Conservation (phyloP, 345 rosid species). For the Brassica napus region DNA sequence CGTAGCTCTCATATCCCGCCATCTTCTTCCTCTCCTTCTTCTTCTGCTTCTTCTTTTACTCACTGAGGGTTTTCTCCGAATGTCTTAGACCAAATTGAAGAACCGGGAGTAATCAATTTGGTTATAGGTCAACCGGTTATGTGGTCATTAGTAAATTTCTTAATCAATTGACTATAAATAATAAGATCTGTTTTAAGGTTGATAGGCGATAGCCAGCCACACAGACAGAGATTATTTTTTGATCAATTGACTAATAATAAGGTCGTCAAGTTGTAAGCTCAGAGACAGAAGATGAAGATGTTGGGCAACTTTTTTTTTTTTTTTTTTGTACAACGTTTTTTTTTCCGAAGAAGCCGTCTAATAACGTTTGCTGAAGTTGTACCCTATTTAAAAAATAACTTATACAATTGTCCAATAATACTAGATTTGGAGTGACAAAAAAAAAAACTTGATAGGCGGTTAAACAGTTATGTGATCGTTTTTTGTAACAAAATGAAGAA, state of each 20-base stretch:
- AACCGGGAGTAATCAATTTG: conserved; percentile 10
- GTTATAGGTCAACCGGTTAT: neutral
- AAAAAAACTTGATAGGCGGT: neutral
- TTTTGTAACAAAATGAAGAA: neutral
- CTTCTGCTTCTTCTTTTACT: neutral
- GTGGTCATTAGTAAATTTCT: neutral
- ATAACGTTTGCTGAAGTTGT: no score
- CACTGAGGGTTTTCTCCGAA: neutral
- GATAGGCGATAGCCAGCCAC: neutral
- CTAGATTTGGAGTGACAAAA: no score
- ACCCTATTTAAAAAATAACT: no score
- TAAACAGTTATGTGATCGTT: neutral
- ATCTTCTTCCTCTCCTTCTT: conserved; percentile 13
- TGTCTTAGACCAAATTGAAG: neutral
- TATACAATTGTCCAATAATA: no score
- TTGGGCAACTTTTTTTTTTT: no score
- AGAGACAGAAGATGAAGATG: no score
- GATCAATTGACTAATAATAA: no score
- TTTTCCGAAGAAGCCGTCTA: no score
- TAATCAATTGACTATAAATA: neutral
- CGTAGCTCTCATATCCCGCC: conserved; percentile 75
- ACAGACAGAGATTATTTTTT: no score
- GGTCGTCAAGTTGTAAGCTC: no score
- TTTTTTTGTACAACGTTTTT: no score
- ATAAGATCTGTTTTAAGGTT: neutral